Base-by-base conservation (phyloP, 306 rosid genomes). In the Potentilla sterilis region DNA sequence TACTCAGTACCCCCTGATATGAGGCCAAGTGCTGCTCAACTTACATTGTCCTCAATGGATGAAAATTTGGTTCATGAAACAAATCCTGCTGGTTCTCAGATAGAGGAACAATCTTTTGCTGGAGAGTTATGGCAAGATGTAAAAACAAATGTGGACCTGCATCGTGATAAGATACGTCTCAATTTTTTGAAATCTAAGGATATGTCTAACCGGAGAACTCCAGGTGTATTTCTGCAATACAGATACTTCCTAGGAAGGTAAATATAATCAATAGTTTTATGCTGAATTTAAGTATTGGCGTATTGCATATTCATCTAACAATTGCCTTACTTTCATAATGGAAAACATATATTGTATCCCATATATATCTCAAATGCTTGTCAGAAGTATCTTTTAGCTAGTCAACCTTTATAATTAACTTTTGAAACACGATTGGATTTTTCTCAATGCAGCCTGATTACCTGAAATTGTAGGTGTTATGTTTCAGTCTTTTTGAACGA, bases 71-170 rank as follows among this genome's bases (percentile, higher is more conserved):
- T 35, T 64, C 21, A 77, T 64, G 92, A 80, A 74, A 78, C 79
- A 55, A 82, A 83, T 77, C 55, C 40, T 64, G 13, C 22, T 78
- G 84, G 43, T 78, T 75, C 78, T 62, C 82, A 35, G 32, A 67
- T 14, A 48, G 87, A 18, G 68, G 89, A 84, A 63, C 78, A 82
- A 52, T 85, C 99, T 49, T 89, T 95, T 75, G 92, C 90, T 11
- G 93, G 92, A 81, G 99, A 95, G 75, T 74, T 95, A 74, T 95
- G 98, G 99, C 92, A 90, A 76, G 99, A 87, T 72, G 78, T 92
- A 78, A 89, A 83, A 81, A 77, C 74, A 82, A 84, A 83, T 34
- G 88, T 90, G 78, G 91, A 86, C 77, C 68, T 89, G 74, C 86
- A 64, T 54, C 80, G 85, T 74, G 97, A 95, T 72, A 92, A 89